phyloP scores from a whole-genome alignment of 1,284 basidiomycete genomes.

The Naganishia cerealis region DNA sequence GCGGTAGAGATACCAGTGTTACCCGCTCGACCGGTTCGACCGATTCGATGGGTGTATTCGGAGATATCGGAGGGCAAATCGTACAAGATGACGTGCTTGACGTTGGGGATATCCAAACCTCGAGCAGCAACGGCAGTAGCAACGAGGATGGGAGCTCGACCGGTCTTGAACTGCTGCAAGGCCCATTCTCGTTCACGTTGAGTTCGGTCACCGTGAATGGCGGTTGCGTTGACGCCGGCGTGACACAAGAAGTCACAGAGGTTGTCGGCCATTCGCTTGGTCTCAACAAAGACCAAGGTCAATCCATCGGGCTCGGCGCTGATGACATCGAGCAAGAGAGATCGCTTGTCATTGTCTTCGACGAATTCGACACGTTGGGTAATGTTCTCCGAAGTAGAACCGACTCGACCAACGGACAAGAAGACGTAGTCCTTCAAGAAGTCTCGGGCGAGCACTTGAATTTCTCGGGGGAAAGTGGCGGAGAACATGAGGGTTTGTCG shows the following conservation, averaged over 20 bases:
- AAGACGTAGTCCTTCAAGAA: conserved; percentile 96
- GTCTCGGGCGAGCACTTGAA: conserved; percentile 93
- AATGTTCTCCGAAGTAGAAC: conserved; percentile 98
- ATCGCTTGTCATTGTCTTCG: conserved; percentile 95
- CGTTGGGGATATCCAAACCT: conserved; percentile 98
- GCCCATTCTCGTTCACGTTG: conserved; percentile 97
- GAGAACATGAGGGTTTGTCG: conserved; percentile 99
- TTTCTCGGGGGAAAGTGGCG: conserved; percentile 98
- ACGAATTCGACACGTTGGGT: conserved; percentile 99
- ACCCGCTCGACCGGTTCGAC: conserved; percentile 98
- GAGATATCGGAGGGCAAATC: conserved; percentile 98
- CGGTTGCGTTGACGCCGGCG: conserved; percentile 84
- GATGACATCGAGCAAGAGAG: conserved; percentile 90
- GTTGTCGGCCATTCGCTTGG: conserved; percentile 98
- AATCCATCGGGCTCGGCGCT: conserved; percentile 71
- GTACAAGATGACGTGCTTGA: conserved; percentile 93
- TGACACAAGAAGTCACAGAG: conserved; percentile 91
- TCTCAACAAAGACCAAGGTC: conserved; percentile 97
- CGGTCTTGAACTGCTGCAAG: conserved; percentile 90
- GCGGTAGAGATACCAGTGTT: conserved; percentile 95
- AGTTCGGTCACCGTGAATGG: conserved; percentile 96
- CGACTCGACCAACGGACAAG: conserved; percentile 96
- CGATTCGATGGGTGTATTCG: conserved; percentile 97
- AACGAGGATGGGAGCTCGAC: conserved; percentile 92
- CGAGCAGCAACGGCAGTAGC: conserved; percentile 98